These are phyloP conservation scores for Trichoderma cornu-damae DNA, from an alignment of 2,329 filamentous ascomycete species.

Conservation along the genomic window DNA sequence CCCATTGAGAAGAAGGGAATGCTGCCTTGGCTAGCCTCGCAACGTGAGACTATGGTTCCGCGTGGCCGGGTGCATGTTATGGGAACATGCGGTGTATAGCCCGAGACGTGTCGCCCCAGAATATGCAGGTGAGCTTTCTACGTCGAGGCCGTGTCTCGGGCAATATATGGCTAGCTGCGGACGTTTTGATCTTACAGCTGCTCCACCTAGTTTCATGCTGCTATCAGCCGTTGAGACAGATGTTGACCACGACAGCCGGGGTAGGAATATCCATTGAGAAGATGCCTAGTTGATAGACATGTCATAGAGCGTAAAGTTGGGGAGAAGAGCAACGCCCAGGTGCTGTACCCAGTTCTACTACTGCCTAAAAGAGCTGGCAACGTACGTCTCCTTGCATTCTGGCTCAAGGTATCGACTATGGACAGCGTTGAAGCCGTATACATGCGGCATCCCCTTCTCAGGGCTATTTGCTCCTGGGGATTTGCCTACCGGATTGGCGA, in stretches of 20 bases:
- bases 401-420: background rate
- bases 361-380: background rate
- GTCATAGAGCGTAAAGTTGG: no score
- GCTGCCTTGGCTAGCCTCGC: background rate
- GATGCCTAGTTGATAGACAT: no score
- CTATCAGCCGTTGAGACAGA: no score
- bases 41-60: background rate
- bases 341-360: background rate
- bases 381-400: background rate
- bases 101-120: background rate
- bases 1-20: no score
- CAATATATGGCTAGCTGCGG: background rate
- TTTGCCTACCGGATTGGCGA: no score
- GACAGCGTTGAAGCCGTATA: background rate
- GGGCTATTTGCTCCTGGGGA: background rate
- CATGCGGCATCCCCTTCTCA: no score
- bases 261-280: no score
- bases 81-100: conserved; percentile 6
- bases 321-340: background rate
- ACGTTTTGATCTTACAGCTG: background rate
- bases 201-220: no score
- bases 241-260: no score
- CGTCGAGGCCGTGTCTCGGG: background rate
- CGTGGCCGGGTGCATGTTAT: background rate
- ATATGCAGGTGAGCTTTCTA: background rate